Conservation (phyloP, 768 basidiomycete species). For the Tulasnella sp. region DNA sequence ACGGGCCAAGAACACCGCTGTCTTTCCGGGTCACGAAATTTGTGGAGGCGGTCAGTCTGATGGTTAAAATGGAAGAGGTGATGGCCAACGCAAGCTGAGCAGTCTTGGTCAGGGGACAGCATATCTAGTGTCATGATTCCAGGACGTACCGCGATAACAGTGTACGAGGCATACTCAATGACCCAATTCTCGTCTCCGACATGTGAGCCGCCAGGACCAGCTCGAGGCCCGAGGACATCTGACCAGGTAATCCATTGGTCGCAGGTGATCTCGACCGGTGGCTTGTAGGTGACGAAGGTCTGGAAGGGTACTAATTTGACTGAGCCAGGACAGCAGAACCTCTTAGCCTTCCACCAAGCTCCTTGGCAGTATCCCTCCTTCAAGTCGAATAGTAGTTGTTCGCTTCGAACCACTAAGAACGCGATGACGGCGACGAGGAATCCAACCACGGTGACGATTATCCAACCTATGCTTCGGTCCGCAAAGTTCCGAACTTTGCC, state of each 20-base stretch:
- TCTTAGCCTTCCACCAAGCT: slow-evolving; percentile 66
- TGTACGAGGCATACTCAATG: slow-evolving; percentile 66
- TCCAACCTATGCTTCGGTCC: slow-evolving; percentile 82
- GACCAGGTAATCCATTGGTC: slow-evolving; percentile 74
- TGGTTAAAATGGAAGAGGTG: slow-evolving; percentile 71
- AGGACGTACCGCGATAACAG: slow-evolving; percentile 67
- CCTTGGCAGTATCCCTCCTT: slow-evolving; percentile 84
- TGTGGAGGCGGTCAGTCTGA: slow-evolving; percentile 82
- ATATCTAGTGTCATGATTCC: background rate
- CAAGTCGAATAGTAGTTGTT: slow-evolving; percentile 85
- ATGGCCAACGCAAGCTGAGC: slow-evolving; percentile 67
- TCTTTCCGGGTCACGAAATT: slow-evolving; percentile 88
- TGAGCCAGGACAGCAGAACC: slow-evolving; percentile 71
- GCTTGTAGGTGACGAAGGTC: background rate
- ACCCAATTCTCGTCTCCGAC: slow-evolving; percentile 41
- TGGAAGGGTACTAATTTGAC: slow-evolving; percentile 3
- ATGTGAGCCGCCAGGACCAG: slow-evolving; percentile 35
- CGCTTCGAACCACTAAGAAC: slow-evolving; percentile 77
- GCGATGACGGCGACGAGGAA: slow-evolving; percentile 81
- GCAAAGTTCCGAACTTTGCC: slow-evolving; percentile 58
- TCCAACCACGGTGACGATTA: slow-evolving; percentile 85
- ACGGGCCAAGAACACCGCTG: slow-evolving; percentile 53
- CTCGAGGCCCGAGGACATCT: slow-evolving; percentile 44
- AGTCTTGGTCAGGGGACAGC: background rate
- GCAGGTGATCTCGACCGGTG: slow-evolving; percentile 41